phyloP scores from a whole-genome alignment of 2,329 filamentous ascomycete genomes.

The Truncatella angustata region DNA sequence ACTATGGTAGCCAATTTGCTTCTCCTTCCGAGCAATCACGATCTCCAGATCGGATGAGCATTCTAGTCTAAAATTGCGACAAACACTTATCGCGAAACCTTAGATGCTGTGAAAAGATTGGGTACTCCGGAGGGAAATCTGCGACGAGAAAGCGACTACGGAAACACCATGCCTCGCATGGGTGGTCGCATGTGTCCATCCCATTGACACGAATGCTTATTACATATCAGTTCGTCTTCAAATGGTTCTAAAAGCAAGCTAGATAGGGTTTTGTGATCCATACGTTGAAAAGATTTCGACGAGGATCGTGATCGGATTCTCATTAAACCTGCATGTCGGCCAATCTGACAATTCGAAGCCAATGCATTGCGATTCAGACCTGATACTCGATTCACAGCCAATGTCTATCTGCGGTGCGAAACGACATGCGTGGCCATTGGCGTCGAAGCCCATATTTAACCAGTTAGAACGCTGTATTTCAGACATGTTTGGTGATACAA shows the following conservation, averaged over 20 bases:
- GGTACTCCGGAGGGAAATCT: neutral
- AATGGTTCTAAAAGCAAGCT: too few relatives aligned
- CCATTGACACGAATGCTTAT: too few relatives aligned
- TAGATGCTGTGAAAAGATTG: neutral
- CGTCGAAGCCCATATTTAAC: neutral
- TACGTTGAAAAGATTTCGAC: too few relatives aligned
- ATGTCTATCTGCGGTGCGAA: neutral
- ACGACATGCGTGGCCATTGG: neutral
- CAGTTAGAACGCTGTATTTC: neutral
- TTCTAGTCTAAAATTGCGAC: neutral
- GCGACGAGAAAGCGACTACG: too few relatives aligned
- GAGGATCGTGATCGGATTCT: too few relatives aligned
- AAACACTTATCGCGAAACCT: neutral
- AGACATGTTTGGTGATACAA: neutral
- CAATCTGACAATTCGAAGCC: too few relatives aligned
- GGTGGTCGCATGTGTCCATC: too few relatives aligned
- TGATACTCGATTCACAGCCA: neutral
- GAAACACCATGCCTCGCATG: too few relatives aligned
- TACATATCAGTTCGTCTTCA: too few relatives aligned
- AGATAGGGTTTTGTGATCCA: too few relatives aligned
- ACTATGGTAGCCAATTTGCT: neutral
- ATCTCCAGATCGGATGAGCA: neutral
- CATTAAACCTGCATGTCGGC: neutral
- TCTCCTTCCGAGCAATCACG: neutral
- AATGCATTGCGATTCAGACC: too few relatives aligned